Evolutionary conservation across 2,329 filamentous ascomycete species (phyloP).

Genomic region (Pseudogymnoascus sp.): DNA sequence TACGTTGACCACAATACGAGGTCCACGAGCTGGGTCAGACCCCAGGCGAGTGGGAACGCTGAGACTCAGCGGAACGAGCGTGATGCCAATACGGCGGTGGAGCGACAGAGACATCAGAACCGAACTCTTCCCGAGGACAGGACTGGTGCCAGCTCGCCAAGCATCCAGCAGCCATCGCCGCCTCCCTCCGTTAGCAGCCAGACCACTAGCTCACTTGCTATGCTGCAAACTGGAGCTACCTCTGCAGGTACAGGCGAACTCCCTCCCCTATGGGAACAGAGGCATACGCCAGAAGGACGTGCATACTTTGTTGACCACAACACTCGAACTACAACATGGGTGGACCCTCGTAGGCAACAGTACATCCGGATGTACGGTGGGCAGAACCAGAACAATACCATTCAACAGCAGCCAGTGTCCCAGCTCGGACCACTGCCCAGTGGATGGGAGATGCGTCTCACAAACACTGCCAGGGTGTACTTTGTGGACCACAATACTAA

Average conservation of each 20-base stretch:
- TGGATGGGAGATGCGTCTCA: slow-evolving; percentile 99
- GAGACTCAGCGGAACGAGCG: slow-evolving; percentile 69
- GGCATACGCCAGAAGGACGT: slow-evolving; percentile 88
- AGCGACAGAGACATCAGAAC: slow-evolving; percentile 89
- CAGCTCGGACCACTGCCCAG: slow-evolving; percentile 91
- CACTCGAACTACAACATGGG: slow-evolving; percentile 95
- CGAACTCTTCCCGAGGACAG: slow-evolving; percentile 91
- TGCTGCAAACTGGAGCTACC: slow-evolving; percentile 93
- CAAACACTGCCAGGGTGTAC: slow-evolving; percentile 94
- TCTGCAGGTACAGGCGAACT: slow-evolving; percentile 92
- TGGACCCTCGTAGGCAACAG: slow-evolving; percentile 91
- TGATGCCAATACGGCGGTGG: slow-evolving; percentile 85
- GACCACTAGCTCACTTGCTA: slow-evolving; percentile 53
- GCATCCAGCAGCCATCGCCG: slow-evolving; percentile 44
- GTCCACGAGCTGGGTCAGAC: slow-evolving; percentile 92
- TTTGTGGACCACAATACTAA: slow-evolving; percentile 99
- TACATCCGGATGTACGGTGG: slow-evolving; percentile 97
- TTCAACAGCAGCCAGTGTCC: slow-evolving; percentile 95
- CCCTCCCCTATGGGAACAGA: slow-evolving; percentile 91
- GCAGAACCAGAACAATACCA: slow-evolving; percentile 77
- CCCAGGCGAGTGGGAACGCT: slow-evolving; percentile 68
- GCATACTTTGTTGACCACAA: slow-evolving; percentile 99
- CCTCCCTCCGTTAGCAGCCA: slow-evolving; percentile 23
- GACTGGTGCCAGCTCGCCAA: slow-evolving; percentile 87
- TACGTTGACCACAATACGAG: slow-evolving; percentile 98